Percentiles rank a stretch among this genome's conserved stretches.
These are phyloP conservation scores for Jacaranda copaia DNA, from an alignment of 257 asterid species.

Conservation along the genomic window DNA sequence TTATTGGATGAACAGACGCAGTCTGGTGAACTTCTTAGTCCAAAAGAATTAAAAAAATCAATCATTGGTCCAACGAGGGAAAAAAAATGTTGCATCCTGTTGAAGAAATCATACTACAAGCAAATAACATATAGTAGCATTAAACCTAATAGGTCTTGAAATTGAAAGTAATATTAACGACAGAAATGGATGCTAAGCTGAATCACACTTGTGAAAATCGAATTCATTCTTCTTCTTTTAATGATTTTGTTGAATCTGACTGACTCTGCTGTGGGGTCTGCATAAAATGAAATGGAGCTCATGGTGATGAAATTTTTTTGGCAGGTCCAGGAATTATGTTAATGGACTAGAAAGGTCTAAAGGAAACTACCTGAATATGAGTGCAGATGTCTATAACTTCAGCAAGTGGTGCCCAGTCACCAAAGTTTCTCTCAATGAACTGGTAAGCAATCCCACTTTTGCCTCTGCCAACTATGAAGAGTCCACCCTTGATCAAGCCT, in stretches of 20 bases:
- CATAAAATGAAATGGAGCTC: conserved; percentile 29
- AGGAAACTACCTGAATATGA: conserved; percentile 67
- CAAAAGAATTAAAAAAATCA: neutral
- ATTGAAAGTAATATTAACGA: conserved; percentile 4
- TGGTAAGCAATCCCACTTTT: conserved; percentile 80
- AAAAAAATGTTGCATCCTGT: neutral
- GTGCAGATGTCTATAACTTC: conserved; percentile 77
- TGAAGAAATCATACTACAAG: conserved; percentile 17
- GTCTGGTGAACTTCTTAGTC: neutral
- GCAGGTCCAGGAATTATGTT: conserved; percentile 29
- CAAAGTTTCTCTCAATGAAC: conserved; percentile 87
- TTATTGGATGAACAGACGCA: conserved; percentile 4
- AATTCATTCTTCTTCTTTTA: conserved; percentile 42
- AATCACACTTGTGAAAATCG: conserved; percentile 15
- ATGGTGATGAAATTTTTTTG: conserved; percentile 24
- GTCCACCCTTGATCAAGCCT: conserved; percentile 88
- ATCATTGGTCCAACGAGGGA: neutral
- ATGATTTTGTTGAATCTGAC: conserved; percentile 33
- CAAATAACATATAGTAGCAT: conserved; percentile 21
- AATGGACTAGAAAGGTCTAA: conserved; percentile 24
- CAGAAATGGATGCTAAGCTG: conserved; percentile 7
- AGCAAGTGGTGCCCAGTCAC: conserved; percentile 87
- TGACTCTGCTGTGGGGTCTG: conserved; percentile 41
- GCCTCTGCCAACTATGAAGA: conserved; percentile 75
- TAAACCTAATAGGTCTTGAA: conserved; percentile 28